Percentiles rank a stretch among this genome's conserved stretches.
Evolutionary conservation across 768 basidiomycete species (phyloP).

Genomic region (Gelatoporia subvermispora): DNA sequence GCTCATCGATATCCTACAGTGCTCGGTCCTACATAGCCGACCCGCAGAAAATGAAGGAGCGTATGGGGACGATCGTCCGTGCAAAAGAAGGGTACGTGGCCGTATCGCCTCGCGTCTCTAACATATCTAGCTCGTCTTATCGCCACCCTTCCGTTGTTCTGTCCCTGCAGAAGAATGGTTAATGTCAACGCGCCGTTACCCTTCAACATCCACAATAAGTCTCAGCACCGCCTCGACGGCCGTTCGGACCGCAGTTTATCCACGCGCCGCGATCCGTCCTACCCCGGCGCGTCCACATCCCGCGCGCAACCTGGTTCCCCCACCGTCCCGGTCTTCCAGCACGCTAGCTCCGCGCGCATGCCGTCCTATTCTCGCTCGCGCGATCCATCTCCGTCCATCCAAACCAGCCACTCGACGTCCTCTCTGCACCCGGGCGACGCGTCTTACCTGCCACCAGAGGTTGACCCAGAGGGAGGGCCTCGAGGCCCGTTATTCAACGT

Average conservation of each 20-base stretch:
- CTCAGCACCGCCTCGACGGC: slow-evolving; percentile 14
- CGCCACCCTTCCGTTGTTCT: background rate
- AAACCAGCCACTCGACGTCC: slow-evolving; percentile 24
- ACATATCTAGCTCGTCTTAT: background rate
- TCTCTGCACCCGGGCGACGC: slow-evolving; percentile 28
- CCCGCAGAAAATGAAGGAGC: slow-evolving; percentile 46
- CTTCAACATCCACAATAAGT: slow-evolving; percentile 52
- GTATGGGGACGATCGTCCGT: slow-evolving; percentile 52
- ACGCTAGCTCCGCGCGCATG: slow-evolving; percentile 3
- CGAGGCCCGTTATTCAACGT: slow-evolving; percentile 24
- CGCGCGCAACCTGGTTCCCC: slow-evolving; percentile 19
- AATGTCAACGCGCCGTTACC: slow-evolving; percentile 57
- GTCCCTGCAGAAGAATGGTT: slow-evolving; percentile 56
- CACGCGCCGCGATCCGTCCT: slow-evolving; percentile 14
- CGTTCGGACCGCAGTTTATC: slow-evolving; percentile 31
- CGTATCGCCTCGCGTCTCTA: background rate
- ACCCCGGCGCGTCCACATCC: slow-evolving; percentile 13
- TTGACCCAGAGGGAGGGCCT: slow-evolving; percentile 13
- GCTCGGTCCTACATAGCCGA: slow-evolving; percentile 30
- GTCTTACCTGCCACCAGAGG: slow-evolving; percentile 25
- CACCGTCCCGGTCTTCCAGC: slow-evolving; percentile 8
- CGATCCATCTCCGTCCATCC: slow-evolving; percentile 24
- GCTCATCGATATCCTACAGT: background rate
- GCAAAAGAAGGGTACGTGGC: slow-evolving; percentile 54
- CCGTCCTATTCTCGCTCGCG: slow-evolving; percentile 20